These are phyloP conservation scores for Diutina rugosa DNA, from an alignment of 1,139 yeast genomes.

Conservation along the genomic window DNA sequence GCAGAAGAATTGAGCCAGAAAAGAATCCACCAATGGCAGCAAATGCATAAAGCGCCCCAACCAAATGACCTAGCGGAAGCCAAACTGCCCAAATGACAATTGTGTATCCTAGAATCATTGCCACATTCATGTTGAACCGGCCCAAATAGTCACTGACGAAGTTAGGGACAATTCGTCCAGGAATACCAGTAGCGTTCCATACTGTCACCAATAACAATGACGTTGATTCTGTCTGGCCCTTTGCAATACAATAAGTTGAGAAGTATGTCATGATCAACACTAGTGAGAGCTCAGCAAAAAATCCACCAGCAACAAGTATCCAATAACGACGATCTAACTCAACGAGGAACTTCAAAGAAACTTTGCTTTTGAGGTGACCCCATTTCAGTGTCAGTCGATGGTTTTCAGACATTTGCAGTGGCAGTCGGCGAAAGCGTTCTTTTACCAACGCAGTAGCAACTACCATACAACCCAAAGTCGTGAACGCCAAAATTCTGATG, in stretches of 20 bases:
- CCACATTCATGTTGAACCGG: slow-evolving; percentile 39
- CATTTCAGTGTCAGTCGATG: background rate
- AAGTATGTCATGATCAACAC: slow-evolving; percentile 40
- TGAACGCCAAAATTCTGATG: slow-evolving; percentile 22
- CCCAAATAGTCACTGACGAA: slow-evolving; percentile 43
- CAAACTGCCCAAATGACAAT: slow-evolving; percentile 31
- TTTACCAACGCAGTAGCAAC: slow-evolving; percentile 28
- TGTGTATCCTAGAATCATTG: slow-evolving; percentile 27
- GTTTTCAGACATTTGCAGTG: background rate
- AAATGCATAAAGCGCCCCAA: slow-evolving; percentile 30
- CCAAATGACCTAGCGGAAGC: slow-evolving; percentile 39
- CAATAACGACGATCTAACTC: background rate
- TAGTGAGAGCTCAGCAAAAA: slow-evolving; percentile 43
- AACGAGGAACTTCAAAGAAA: background rate
- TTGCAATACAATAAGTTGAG: slow-evolving; percentile 40
- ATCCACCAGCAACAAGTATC: slow-evolving; percentile 17
- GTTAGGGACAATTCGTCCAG: slow-evolving; percentile 48
- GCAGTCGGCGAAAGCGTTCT: slow-evolving; percentile 26
- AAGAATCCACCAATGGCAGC: slow-evolving; percentile 40
- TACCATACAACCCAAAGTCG: slow-evolving; percentile 19
- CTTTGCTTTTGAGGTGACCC: slow-evolving; percentile 1
- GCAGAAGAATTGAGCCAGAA: slow-evolving; percentile 33
- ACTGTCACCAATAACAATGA: slow-evolving; percentile 42
- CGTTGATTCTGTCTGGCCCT: slow-evolving; percentile 38
- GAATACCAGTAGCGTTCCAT: slow-evolving; percentile 44